phyloP scores from a whole-genome alignment of 306 rosid genomes.

The Acacia crassicarpa region DNA sequence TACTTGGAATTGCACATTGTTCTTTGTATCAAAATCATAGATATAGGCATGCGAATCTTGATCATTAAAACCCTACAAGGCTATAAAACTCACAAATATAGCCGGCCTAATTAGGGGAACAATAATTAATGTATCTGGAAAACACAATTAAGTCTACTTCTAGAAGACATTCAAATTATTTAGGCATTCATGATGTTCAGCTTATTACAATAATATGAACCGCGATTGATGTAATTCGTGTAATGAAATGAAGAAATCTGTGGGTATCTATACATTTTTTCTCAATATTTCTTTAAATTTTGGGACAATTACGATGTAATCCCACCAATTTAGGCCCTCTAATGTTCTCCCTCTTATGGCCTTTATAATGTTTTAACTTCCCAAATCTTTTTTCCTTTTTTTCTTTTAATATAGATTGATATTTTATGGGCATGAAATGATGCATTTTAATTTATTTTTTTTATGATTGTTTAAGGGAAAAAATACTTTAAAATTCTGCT shows the following conservation, averaged over 20 bases:
- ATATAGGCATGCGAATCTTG: conserved; percentile 16
- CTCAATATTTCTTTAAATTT: not conserved
- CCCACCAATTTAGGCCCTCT: too few species aligned
- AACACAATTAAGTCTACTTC: not conserved
- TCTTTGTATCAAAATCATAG: not conserved
- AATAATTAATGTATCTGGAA: conserved; percentile 2
- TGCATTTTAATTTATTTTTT: too few species aligned
- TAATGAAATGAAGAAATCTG: not conserved
- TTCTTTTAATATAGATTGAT: too few species aligned
- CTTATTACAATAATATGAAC: not conserved
- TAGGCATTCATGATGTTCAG: not conserved
- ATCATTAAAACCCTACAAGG: conserved; percentile 17
- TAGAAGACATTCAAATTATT: not conserved
- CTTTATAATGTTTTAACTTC: too few species aligned
- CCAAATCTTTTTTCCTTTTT: too few species aligned
- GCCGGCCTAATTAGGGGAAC: conserved; percentile 32
- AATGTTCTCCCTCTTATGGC: too few species aligned
- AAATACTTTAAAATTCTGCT: too few species aligned
- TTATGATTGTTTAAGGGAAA: too few species aligned
- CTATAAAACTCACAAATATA: not conserved
- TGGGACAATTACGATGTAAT: too few species aligned
- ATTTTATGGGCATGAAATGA: too few species aligned
- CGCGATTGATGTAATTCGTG: not conserved
- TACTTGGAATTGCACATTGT: not conserved
- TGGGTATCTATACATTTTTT: not conserved